phyloP scores from a whole-genome alignment of 2,329 filamentous ascomycete genomes.

The Monilinia laxa region DNA sequence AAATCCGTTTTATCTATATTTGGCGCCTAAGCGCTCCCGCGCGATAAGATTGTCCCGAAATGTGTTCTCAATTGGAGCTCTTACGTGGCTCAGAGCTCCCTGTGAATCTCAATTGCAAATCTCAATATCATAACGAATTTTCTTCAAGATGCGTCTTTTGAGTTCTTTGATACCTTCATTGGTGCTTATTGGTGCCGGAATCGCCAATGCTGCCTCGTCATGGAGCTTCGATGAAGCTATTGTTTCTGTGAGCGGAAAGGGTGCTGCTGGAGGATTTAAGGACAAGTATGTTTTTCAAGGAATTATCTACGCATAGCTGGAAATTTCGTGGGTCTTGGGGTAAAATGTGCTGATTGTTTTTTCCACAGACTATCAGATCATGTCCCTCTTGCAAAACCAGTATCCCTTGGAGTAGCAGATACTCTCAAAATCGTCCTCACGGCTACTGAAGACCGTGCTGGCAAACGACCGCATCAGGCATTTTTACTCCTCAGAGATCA shows the following conservation, averaged over 20 bases:
- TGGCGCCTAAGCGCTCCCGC: slow-evolving; percentile 17
- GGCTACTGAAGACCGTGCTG: slow-evolving; percentile 72
- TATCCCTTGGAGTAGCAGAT: slow-evolving; percentile 67
- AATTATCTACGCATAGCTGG: slow-evolving; percentile 14
- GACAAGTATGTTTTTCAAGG: slow-evolving; percentile 57
- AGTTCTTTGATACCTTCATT: slow-evolving; percentile 45
- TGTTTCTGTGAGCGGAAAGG: slow-evolving; percentile 63
- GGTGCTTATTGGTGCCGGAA: slow-evolving; percentile 45
- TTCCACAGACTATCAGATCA: slow-evolving; percentile 36
- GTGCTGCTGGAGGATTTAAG: slow-evolving; percentile 52
- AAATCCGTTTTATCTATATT: neutral
- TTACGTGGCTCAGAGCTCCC: slow-evolving; percentile 24
- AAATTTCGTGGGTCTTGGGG: neutral
- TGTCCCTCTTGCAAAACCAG: slow-evolving; percentile 53
- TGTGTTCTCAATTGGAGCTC: slow-evolving; percentile 24
- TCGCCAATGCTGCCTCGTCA: slow-evolving; percentile 47
- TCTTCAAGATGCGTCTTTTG: slow-evolving; percentile 44
- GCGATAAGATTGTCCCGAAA: slow-evolving; percentile 19
- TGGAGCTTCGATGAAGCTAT: slow-evolving; percentile 76
- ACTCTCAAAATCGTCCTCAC: slow-evolving; percentile 81
- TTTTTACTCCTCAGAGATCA: slow-evolving; percentile 81
- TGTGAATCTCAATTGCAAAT: slow-evolving; percentile 15
- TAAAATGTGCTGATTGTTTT: neutral
- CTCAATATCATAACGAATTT: neutral
- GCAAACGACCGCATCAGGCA: slow-evolving; percentile 88